Evolutionary conservation across 768 basidiomycete species (phyloP), one percentile per base, ranked within the genome.

Genomic region (Pholiota molesta): DNA sequence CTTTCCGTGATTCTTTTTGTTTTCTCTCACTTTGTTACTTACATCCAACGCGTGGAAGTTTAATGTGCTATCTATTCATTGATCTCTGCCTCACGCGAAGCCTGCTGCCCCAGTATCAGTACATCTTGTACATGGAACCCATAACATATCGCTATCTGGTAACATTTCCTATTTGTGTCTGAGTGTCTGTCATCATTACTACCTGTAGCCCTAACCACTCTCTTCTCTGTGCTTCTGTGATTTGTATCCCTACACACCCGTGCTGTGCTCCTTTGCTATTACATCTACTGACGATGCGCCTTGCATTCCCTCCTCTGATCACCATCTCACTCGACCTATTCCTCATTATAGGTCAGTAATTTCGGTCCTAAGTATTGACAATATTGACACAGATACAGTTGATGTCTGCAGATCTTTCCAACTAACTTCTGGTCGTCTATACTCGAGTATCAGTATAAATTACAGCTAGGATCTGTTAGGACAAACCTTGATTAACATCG

Each of bases 141-240:
- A 45, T 63, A 66, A 60, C 63, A 66, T 69, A 68, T 68, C 68
- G 68, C 65, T 44, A 59, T 62, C 66, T 59, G 71, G 72, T 73
- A 68, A 67, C 71, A 68, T 60, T 29, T 49, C 42, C 26, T 28
- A 17, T 56, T 23, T 44, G 23, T 52, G 5, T 63, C 60, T 65
- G 59, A 35, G 62, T 65, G 42, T 39, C 51, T 57, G 57, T 51
- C 35, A 56, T 52, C 52, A 58, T 21, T 37, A 10, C 39, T 40
- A n/a, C 40, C 59, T 73, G 71, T 73, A 73, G 70, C 66, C 55
- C 58, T 71, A 72, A 21, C 7, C 17, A 1, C 42, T 14, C n/a
- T 62, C 53, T 56, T 62, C 53, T 56, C 65, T 63, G 19, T 51
- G 26, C 35, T 39, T 58, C 31, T 49, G 26, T 9, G 5, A 16